Percentiles rank a stretch among this genome's conserved stretches.
Conservation (phyloP, 2,329 filamentous ascomycete species). For the Cyanodermella asteris region DNA sequence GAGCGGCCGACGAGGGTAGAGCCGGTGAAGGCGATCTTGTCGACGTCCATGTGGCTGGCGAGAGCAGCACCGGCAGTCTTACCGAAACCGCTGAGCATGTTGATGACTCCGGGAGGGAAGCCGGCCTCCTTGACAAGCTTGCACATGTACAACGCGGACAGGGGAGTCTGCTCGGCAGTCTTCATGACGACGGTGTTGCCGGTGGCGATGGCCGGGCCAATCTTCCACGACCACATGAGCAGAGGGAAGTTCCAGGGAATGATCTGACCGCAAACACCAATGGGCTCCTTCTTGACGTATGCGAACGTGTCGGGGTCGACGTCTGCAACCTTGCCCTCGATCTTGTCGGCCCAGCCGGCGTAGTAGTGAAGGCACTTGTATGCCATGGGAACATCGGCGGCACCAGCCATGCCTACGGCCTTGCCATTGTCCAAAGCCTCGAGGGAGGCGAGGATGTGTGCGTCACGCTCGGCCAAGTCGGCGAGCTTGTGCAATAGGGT, state of each 20-base stretch:
- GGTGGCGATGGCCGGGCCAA: conserved; percentile 28
- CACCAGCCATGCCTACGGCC: conserved; percentile 9
- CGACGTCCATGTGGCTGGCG: conserved; percentile 19
- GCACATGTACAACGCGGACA: conserved; percentile 33
- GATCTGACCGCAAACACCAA: conserved; percentile 55
- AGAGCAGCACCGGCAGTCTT: conserved; percentile 48
- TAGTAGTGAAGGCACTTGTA: conserved; percentile 56
- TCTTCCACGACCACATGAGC: conserved; percentile 54
- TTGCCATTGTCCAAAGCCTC: conserved; percentile 15
- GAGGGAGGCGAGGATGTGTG: conserved; percentile 10
- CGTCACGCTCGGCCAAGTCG: conserved; percentile 11
- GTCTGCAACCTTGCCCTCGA: conserved; percentile 60
- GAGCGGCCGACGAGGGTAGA: conserved; percentile 16
- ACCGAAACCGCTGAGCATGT: conserved; percentile 45
- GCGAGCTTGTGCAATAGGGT: conserved; percentile 11
- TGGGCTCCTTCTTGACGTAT: conserved; percentile 53
- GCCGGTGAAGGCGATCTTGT: conserved; percentile 22
- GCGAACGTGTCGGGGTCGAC: conserved; percentile 50
- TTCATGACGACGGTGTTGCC: conserved; percentile 56
- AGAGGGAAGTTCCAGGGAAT: conserved; percentile 68
- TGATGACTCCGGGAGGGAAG: conserved; percentile 34
- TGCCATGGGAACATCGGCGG: conserved; percentile 38
- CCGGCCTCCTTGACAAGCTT: conserved; percentile 47
- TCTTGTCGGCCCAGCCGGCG: conserved; percentile 70
- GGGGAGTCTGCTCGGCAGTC: conserved; percentile 55